Conservation (phyloP, 2,329 filamentous ascomycete genomes). For the Esteya vermicola region DNA sequence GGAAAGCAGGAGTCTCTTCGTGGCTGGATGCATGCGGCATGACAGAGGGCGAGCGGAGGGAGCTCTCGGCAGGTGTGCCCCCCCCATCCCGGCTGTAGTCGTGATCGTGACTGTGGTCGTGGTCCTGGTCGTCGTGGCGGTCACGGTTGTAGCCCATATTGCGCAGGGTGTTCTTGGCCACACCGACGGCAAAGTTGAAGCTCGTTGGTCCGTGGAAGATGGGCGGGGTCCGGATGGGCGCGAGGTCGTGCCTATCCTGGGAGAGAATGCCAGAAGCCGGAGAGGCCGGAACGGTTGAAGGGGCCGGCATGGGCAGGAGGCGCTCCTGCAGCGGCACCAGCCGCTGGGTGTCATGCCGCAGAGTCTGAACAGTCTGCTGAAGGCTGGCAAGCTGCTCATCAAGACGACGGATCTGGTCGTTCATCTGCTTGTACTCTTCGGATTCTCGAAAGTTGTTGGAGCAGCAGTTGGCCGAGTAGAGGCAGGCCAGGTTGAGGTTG, state of each 20-base stretch:
- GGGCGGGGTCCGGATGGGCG: constrained; percentile 37
- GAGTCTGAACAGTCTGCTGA: constrained; percentile 53
- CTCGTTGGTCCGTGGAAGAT: constrained; percentile 67
- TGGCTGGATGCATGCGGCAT: no score
- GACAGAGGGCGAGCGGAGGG: constrained; percentile 17
- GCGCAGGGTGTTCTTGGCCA: constrained; percentile 74
- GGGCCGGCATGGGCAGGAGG: constrained; percentile 20
- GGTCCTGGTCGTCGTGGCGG: constrained; percentile 40
- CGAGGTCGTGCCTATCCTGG: constrained; percentile 28
- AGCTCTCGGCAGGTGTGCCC: constrained; percentile 21
- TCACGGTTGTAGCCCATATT: constrained; percentile 72
- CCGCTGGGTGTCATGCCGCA: constrained; percentile 42
- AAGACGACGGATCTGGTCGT: constrained; percentile 54
- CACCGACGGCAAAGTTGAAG: constrained; percentile 69
- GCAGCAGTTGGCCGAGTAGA: constrained; percentile 14
- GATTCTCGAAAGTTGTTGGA: constrained; percentile 31
- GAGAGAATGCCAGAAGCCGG: constrained; percentile 27
- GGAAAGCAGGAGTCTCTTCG: no score
- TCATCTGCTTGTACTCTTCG: constrained; percentile 73
- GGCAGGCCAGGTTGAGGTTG: constrained; percentile 42
- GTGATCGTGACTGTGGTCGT: no score
- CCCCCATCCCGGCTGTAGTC: no score
- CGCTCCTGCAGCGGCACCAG: constrained; percentile 29
- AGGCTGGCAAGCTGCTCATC: constrained; percentile 77
- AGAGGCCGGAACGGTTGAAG: constrained; percentile 25